Percentiles rank a stretch among this genome's conserved stretches.
Conservation (phyloP, 2,329 filamentous ascomycete species). For the Exophiala sp. region DNA sequence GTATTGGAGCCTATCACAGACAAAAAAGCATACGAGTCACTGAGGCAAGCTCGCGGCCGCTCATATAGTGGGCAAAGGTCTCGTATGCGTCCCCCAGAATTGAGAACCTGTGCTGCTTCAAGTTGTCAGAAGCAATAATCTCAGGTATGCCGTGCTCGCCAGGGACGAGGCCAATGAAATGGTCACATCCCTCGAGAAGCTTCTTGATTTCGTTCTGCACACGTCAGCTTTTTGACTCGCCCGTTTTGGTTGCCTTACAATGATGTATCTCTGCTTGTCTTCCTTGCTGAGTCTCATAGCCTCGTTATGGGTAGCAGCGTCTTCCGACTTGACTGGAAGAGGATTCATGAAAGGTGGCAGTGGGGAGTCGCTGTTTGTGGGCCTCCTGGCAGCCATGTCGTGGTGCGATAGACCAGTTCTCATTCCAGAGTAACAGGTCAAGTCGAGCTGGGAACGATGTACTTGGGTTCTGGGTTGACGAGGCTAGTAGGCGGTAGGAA, state of each 20-base stretch:
- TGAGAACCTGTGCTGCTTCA: slow-evolving; percentile 10
- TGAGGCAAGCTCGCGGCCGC: neutral
- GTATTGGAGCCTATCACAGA: neutral
- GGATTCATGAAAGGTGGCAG: neutral
- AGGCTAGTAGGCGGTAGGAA: too few relatives aligned
- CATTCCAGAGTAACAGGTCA: too few relatives aligned
- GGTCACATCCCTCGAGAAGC: slow-evolving; percentile 19
- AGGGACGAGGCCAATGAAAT: slow-evolving; percentile 18
- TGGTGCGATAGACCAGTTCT: too few relatives aligned
- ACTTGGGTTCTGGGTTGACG: too few relatives aligned
- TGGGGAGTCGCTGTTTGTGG: neutral
- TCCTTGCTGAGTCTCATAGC: neutral
- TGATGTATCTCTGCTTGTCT: slow-evolving; percentile 13
- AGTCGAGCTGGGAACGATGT: too few relatives aligned
- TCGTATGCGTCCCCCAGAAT: slow-evolving; percentile 18
- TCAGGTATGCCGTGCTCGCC: slow-evolving; percentile 14
- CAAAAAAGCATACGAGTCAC: slow-evolving; percentile 1
- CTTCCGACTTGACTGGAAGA: neutral
- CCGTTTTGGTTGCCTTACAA: slow-evolving; percentile 5
- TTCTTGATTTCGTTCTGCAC: slow-evolving; percentile 22
- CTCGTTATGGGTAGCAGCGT: neutral
- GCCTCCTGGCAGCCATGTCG: too few relatives aligned
- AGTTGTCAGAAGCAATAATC: slow-evolving; percentile 15
- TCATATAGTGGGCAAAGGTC: slow-evolving; percentile 13
- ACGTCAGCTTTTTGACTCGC: neutral